Evolutionary conservation across 2,329 filamentous ascomycete species (phyloP), one percentile per base, ranked within the genome.

Genomic region (Penicillium sp.): DNA sequence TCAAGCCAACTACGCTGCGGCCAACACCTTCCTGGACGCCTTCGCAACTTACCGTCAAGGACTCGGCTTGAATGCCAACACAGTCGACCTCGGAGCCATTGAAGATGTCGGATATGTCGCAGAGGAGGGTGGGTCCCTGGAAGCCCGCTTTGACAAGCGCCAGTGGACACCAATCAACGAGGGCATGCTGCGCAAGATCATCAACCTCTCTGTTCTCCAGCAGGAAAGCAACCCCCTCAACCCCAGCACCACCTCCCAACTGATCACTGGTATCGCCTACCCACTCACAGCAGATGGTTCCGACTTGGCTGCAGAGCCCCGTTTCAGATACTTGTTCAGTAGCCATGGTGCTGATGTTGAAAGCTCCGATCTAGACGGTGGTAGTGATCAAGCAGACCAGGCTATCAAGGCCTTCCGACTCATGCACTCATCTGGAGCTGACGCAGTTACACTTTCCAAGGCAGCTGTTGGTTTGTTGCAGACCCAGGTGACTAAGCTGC

Each of bases 1-100:
- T 26, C 63, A 75, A 51, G 66, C 67, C 1, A 71, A 66, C 20
- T 77, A 78, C 54, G 67, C 71, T 14, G 67, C 71, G 3, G 74
- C 65, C 0, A 73, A 72, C 35, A 65, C 64, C 0, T 77, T 71
- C 56, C 64, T 72, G n/a, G 70, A 77, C 47, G 56, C 62, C 0
- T 61, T 68, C 9, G 55, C 56, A 1, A n/a, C 12, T 16, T 68
- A 68, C 30, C 63, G 71, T 3, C 61, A 52, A 0, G 18, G 18
- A 14, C 49, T 54, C 1, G 65, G 66, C 3, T 47, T 66, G 1
- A 47, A 61, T 0, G 62, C 61, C 11, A 60, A 56, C 3, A 28
- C 58, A 2, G 42, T 70, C 11, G 55, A 65, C 30, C 53, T 70
- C 3, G 65, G 65, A 4, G 45, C 60, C 0, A 58, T 69, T 46